Base-by-base conservation (phyloP, 108 stramenopile genomes). In the Stephanodiscus triporus region DNA sequence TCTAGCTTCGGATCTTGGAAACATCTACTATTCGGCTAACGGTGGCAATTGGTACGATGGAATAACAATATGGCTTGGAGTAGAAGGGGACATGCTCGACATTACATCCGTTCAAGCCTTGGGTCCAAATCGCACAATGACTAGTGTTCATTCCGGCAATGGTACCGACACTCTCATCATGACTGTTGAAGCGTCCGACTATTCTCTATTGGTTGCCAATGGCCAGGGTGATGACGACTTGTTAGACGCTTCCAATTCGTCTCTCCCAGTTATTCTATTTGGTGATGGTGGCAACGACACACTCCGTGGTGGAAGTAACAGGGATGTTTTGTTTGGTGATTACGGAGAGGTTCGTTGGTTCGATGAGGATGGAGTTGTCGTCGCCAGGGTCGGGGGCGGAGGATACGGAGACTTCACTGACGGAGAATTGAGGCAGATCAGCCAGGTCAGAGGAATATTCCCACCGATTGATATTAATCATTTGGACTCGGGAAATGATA, bases 321-420 rank as follows among this genome's bases (percentile, higher is more conserved):
- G 43, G 37, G 75, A 82, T 48, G 27, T 82, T 26, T 45, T 82
- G 6, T 51, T 82, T 59, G 81, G 81, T 55, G 81, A 82, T 29
- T 77, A 71, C 40, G 81, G 76, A 22, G 70, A 66, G 27, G 75
- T 82, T 14, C n/a, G 72, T 17, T 82, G 81, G 81, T 37, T 34
- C 14, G 40, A 51, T 17, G 57, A 61, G 22, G 29, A 42, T 47
- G 78, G 78, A 23, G 51, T n/a, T 43, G 53, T 32, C 14, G 76
- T 68, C 4, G 82, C 82, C 4, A 16, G 61, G 16, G 63, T 64
- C 42, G 82, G 82, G 11, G 76, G 76, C 26, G 82, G 81, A 29
- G 82, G 82, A 9, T 78, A 73, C 50, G 82, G 82, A 24, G 82
- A 83, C 38, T 68, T 73, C 30, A 83, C 82, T 16, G 77, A 78